phyloP scores from a whole-genome alignment of 257 asterid species.

The Vinca minor region DNA sequence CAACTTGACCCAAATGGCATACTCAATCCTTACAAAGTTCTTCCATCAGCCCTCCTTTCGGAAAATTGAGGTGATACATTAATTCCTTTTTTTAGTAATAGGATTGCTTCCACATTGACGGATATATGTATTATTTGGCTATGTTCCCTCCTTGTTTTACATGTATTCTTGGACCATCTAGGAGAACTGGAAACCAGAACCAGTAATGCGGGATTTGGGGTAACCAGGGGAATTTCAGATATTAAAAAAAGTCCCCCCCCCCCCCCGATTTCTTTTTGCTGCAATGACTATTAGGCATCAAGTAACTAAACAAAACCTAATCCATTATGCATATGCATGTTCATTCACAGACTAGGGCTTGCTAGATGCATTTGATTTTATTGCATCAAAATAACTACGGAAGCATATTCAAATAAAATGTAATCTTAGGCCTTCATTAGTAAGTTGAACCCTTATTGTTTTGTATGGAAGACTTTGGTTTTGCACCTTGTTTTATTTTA shows the following conservation, averaged over 20 bases:
- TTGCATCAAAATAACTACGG: not conserved
- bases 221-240: not conserved
- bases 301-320: not conserved
- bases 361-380: not conserved
- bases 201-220: not conserved
- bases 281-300: not conserved
- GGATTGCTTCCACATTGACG: not conserved
- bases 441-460: too few relatives aligned
- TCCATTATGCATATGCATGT: not conserved
- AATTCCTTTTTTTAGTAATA: not conserved
- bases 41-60: slow-evolving; percentile 45
- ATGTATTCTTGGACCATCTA: too few relatives aligned
- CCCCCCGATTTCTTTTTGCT: not conserved
- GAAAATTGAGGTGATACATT: slow-evolving; percentile 16
- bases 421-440: too few relatives aligned
- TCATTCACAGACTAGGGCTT: not conserved
- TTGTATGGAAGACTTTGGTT: too few relatives aligned
- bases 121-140: not conserved
- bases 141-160: not conserved
- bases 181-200: too few relatives aligned
- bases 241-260: too few relatives aligned
- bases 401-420: not conserved
- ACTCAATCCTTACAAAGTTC: slow-evolving; percentile 93
- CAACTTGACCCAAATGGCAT: slow-evolving; percentile 83
- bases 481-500: too few relatives aligned